Evolutionary conservation across 805 yeast genomes (phyloP).

Genomic region (Spathaspora girioi): DNA sequence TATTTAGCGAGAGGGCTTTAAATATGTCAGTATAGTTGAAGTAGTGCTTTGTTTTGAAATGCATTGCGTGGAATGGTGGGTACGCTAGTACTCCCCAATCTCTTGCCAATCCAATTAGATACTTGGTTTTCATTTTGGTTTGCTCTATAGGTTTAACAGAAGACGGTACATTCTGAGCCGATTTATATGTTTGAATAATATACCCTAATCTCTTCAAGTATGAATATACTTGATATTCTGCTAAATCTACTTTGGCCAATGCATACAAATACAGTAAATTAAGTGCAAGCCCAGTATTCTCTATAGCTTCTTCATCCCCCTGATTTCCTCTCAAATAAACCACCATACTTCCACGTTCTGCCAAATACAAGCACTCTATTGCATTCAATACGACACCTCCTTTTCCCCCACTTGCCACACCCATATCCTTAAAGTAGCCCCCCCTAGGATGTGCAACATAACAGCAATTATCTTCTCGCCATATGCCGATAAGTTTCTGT

Average conservation of each 20-base stretch:
- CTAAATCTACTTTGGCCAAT: constrained; percentile 41
- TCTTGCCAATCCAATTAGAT: neutral
- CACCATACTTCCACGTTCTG: constrained; percentile 66
- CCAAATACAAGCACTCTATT: constrained; percentile 72
- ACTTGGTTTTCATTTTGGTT: neutral
- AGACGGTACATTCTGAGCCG: neutral
- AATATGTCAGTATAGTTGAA: constrained; percentile 20
- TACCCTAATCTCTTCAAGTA: constrained; percentile 77
- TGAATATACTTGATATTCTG: constrained; percentile 64
- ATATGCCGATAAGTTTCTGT: constrained; percentile 51
- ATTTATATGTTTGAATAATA: constrained; percentile 40
- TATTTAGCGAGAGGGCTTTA: constrained; percentile 16
- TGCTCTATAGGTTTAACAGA: neutral
- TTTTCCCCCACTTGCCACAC: constrained; percentile 31
- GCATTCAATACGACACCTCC: constrained; percentile 48
- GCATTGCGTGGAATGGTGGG: constrained; percentile 12
- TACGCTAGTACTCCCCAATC: constrained; percentile 12
- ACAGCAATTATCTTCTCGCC: constrained; percentile 20
- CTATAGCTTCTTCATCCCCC: constrained; percentile 10
- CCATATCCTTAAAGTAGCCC: constrained; percentile 69
- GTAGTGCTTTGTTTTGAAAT: constrained; percentile 22
- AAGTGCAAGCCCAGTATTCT: constrained; percentile 29
- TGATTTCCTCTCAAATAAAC: constrained; percentile 22
- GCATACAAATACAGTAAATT: constrained; percentile 65
- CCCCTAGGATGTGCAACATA: constrained; percentile 58